A percentile compares a stretch with the other conserved stretches of the same genome.
Conservation (phyloP, 2,329 filamentous ascomycete species). For the Colletotrichum tofieldiae region DNA sequence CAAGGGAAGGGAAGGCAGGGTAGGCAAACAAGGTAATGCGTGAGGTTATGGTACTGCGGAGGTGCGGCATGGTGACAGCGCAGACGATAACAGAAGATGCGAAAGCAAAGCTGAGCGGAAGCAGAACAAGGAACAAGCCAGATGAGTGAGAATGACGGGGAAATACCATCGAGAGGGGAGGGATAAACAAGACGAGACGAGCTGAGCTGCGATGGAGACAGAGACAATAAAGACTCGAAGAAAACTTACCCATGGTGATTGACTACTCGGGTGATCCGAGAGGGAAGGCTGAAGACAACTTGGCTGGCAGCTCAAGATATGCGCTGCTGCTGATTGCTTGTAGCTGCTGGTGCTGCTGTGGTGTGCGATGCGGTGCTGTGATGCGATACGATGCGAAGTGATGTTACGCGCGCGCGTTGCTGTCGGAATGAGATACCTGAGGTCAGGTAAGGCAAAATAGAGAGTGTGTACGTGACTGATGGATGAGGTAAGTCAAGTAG, state of each 20-base stretch:
- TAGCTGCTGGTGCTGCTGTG: conserved; percentile 8
- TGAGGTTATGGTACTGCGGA: background rate
- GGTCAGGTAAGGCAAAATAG: conserved; percentile 20
- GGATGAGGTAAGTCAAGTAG: conserved; percentile 9
- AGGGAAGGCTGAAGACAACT: conserved; percentile 3
- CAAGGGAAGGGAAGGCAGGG: background rate
- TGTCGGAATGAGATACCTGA: conserved; percentile 26
- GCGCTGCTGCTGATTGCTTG: conserved; percentile 1
- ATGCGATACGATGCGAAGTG: conserved; percentile 32
- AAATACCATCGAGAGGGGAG: background rate
- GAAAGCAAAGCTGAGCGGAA: background rate
- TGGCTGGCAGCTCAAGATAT: conserved; percentile 9
- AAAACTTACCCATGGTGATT: conserved; percentile 19
- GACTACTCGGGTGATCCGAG: conserved; percentile 9
- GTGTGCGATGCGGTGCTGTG: conserved; percentile 12
- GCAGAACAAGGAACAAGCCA: background rate
- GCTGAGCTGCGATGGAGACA: background rate
- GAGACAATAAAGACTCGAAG: conserved; percentile 2
- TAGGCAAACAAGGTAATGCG: background rate
- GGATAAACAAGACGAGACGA: background rate
- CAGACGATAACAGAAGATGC: background rate
- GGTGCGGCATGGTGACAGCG: background rate
- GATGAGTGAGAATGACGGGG: background rate
- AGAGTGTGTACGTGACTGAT: conserved; percentile 6
- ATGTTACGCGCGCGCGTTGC: conserved; percentile 38